phyloP scores from a whole-genome alignment of 1,139 yeast species.

The Candida pseudoviswanathii region DNA sequence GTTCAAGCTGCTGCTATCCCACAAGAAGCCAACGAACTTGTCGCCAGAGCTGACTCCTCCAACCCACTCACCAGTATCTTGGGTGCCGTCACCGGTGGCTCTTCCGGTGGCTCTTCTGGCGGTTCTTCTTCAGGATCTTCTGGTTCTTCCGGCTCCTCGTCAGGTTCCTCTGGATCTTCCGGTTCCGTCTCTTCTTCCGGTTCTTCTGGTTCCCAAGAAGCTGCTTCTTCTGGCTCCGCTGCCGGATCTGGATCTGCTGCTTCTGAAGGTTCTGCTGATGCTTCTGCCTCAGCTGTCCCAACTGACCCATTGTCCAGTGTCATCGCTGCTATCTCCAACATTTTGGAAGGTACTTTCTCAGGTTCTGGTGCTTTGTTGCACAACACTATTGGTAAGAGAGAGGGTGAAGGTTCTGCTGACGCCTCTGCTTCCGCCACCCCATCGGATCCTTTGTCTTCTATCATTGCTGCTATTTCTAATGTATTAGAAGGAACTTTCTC shows the following conservation, averaged over 20 bases:
- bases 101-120: not conserved
- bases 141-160: not conserved
- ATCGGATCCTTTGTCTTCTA: not conserved
- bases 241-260: not conserved
- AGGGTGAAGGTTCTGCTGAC: not conserved
- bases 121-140: not conserved
- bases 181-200: not conserved
- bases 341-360: conserved; percentile 1
- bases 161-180: not conserved
- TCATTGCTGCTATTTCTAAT: not conserved
- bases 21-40: not conserved
- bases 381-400: conserved; percentile 1
- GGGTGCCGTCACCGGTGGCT: not conserved
- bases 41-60: not conserved
- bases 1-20: conserved; percentile 6
- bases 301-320: not conserved
- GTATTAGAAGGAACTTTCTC: not conserved
- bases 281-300: conserved; percentile 1
- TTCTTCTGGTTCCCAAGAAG: not conserved
- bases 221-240: not conserved
- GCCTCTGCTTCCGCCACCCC: not conserved
- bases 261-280: not conserved
- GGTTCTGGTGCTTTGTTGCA: conserved; percentile 1
- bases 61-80: not conserved
- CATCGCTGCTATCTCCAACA: conserved; percentile 1